Evolutionary conservation across 1,139 yeast genomes (phyloP).

Genomic region (Hansenula sp.): DNA sequence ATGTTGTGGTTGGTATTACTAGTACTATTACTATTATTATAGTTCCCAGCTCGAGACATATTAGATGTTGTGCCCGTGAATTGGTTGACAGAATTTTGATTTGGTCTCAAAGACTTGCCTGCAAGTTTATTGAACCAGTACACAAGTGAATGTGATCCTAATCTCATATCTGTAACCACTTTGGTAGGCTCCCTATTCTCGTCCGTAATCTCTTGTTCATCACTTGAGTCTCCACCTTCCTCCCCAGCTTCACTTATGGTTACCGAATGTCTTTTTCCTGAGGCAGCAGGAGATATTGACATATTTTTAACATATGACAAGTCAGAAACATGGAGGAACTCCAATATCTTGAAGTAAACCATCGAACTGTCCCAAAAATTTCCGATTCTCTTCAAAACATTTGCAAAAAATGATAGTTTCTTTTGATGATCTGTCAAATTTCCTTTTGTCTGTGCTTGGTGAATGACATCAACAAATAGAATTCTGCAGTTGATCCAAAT

Average conservation of each 20-base stretch:
- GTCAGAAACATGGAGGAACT: constrained; percentile 26
- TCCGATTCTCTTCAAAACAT: constrained; percentile 25
- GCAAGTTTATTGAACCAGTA: constrained; percentile 22
- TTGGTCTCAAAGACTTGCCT: constrained; percentile 6
- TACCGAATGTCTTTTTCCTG: not conserved
- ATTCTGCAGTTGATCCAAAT: constrained; percentile 33
- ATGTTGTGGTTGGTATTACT: not conserved
- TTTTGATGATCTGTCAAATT: constrained; percentile 19
- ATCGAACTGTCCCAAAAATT: constrained; percentile 28
- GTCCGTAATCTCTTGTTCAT: constrained; percentile 17
- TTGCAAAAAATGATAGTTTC: constrained; percentile 22
- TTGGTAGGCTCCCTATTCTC: constrained; percentile 22
- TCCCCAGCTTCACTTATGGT: constrained; percentile 6
- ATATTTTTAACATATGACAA: constrained; percentile 20
- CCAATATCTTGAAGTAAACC: constrained; percentile 27
- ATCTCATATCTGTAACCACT: constrained; percentile 26
- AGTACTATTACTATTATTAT: too few species aligned
- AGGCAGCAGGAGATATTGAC: not conserved
- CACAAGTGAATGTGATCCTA: constrained; percentile 24
- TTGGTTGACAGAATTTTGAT: constrained; percentile 2
- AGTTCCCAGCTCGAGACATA: not conserved
- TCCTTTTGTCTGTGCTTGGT: constrained; percentile 16
- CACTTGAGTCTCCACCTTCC: constrained; percentile 13
- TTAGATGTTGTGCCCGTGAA: not conserved
- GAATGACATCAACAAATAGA: constrained; percentile 31